Percentiles rank a stretch among this genome's conserved stretches.
These are phyloP conservation scores for Rhynchosporium agropyri DNA, from an alignment of 2,329 filamentous ascomycete species.

Conservation along the genomic window DNA sequence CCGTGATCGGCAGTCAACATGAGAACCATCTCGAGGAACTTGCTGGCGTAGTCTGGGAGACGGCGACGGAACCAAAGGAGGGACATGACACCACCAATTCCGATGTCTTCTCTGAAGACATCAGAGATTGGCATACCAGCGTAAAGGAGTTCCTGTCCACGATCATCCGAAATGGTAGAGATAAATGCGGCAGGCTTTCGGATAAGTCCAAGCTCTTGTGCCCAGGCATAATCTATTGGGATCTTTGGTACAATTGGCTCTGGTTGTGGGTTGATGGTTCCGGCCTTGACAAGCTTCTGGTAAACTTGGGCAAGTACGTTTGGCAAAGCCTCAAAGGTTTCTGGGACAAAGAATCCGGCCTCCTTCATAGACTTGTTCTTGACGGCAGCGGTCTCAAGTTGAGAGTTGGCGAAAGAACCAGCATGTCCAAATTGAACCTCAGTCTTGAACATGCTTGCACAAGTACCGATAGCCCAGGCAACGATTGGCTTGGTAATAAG, in stretches of 20 bases:
- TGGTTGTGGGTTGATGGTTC: conserved; percentile 79
- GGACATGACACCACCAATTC: conserved; percentile 99
- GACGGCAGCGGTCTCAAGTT: conserved; percentile 92
- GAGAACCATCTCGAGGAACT: conserved; percentile 99
- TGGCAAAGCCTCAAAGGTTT: conserved; percentile 97
- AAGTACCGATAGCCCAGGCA: conserved; percentile 98
- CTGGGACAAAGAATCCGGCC: conserved; percentile 89
- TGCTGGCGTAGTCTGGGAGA: conserved; percentile 92
- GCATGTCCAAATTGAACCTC: conserved; percentile 99
- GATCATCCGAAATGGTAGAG: conserved; percentile 99
- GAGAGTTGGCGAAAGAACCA: conserved; percentile 97
- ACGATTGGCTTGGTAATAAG: conserved; percentile 98
- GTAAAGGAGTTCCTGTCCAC: conserved; percentile 98
- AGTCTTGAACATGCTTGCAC: conserved; percentile 99
- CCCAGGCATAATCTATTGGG: conserved; percentile 99
- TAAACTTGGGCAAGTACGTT: conserved; percentile 77
- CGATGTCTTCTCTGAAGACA: conserved; percentile 98
- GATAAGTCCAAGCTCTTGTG: conserved; percentile 98
- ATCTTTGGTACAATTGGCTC: conserved; percentile 98
- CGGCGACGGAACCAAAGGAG: conserved; percentile 99
- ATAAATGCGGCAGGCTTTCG: conserved; percentile 99
- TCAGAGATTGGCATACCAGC: conserved; percentile 99
- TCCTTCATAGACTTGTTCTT: conserved; percentile 99
- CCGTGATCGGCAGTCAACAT: conserved; percentile 99
- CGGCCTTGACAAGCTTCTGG: conserved; percentile 81